A percentile compares a stretch with the other conserved stretches of the same genome.
These are phyloP conservation scores for Zalaria sp. DNA, from an alignment of 2,329 filamentous ascomycete species.

Conservation along the genomic window DNA sequence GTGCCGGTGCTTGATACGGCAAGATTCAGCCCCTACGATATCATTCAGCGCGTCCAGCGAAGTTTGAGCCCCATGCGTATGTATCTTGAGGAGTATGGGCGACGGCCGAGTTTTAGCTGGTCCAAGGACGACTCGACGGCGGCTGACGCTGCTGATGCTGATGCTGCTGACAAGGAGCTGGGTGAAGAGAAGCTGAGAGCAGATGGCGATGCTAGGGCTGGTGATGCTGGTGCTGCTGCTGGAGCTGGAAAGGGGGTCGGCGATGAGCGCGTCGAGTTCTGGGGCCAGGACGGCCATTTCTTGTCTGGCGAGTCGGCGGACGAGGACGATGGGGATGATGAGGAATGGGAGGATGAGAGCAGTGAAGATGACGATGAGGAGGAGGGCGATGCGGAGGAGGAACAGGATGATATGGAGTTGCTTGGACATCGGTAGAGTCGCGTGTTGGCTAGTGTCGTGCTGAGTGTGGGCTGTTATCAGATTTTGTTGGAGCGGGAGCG, in stretches of 20 bases:
- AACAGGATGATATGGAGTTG: slow-evolving; percentile 4
- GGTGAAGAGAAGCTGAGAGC: slow-evolving; percentile 10
- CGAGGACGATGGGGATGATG: slow-evolving; percentile 2
- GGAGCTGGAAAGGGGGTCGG: slow-evolving; percentile 1
- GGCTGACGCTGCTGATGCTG: slow-evolving; percentile 13
- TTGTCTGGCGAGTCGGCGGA: slow-evolving; percentile 2
- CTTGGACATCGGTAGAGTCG: slow-evolving; percentile 6
- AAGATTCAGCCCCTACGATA: slow-evolving; percentile 28
- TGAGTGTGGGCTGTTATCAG: too few relatives aligned
- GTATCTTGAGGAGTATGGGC: slow-evolving; percentile 19
- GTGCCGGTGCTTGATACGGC: slow-evolving; percentile 3
- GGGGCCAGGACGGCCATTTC: slow-evolving; percentile 5
- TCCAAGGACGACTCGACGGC: slow-evolving; percentile 1
- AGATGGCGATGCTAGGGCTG: slow-evolving; percentile 23
- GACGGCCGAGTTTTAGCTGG: too few relatives aligned
- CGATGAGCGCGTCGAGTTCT: slow-evolving; percentile 4
- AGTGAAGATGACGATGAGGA: slow-evolving; percentile 13
- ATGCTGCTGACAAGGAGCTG: slow-evolving; percentile 7
- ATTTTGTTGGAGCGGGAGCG: too few relatives aligned
- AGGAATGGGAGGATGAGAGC: slow-evolving; percentile 4
- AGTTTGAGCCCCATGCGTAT: slow-evolving; percentile 31
- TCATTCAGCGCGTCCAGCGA: slow-evolving; percentile 30
- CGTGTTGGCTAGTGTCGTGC: neutral
- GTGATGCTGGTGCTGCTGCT: slow-evolving; percentile 7
- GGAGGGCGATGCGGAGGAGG: slow-evolving; percentile 31